Percentiles rank a stretch among this genome's conserved stretches.
Conservation (phyloP, 1,284 basidiomycete genomes). For the Wallemia hederae region DNA sequence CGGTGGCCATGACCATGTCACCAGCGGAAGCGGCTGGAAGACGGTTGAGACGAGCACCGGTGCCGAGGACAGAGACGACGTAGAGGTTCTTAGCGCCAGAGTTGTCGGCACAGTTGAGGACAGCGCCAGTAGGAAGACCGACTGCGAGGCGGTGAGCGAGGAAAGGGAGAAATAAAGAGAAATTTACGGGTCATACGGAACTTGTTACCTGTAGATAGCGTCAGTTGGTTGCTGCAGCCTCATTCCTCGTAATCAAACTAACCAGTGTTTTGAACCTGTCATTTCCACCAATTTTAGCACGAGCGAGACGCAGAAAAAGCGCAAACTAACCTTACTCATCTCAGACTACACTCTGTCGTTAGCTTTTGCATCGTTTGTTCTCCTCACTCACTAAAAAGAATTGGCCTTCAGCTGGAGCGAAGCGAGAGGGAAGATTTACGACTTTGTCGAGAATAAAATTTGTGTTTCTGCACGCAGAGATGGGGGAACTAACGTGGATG, state of each 20-base stretch:
- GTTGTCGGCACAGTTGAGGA: slow-evolving; percentile 99
- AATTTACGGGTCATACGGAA: slow-evolving; percentile 60
- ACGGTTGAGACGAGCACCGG: slow-evolving; percentile 88
- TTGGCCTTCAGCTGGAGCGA: not conserved
- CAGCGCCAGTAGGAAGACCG: slow-evolving; percentile 78
- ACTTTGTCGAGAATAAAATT: not conserved
- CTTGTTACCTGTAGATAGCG: slow-evolving; percentile 46
- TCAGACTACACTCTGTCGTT: not conserved
- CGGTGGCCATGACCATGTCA: slow-evolving; percentile 94
- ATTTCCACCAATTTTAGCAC: too few relatives aligned
- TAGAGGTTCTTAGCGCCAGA: slow-evolving; percentile 89
- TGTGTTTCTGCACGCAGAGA: not conserved
- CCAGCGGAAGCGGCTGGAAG: slow-evolving; percentile 93
- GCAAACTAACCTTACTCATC: not conserved
- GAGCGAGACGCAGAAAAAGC: too few relatives aligned
- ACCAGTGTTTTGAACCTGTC: not conserved
- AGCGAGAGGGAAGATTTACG: not conserved
- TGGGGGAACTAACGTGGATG: not conserved
- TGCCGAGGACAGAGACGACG: slow-evolving; percentile 69
- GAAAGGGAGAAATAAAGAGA: not conserved
- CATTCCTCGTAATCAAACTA: too few relatives aligned
- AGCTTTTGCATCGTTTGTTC: not conserved
- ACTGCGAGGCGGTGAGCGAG: slow-evolving; percentile 6
- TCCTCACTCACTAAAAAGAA: not conserved
- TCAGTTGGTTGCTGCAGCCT: too few relatives aligned